Evolutionary conservation across 768 basidiomycete genomes (phyloP), one percentile per base, ranked within the genome.

Genomic region (Lepiota venenata): DNA sequence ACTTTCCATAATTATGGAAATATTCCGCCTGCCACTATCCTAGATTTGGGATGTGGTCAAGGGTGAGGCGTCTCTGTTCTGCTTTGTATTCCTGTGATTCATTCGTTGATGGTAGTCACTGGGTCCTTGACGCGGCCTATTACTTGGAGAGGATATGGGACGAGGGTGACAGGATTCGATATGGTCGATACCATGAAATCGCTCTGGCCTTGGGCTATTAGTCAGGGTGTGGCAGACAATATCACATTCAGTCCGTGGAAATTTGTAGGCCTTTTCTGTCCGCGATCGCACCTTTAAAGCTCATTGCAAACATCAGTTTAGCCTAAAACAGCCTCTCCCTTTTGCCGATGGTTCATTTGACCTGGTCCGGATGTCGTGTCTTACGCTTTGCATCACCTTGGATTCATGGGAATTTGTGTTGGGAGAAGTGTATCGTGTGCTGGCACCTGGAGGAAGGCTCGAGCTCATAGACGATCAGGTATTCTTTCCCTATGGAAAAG

Each of bases 11-110:
- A 77, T 60, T 78, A 78, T 60, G 64, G 73, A 25, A 72, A 73
- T 41, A 63, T 64, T 11, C 73, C 76, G 0, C 84, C 87, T 1
- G 61, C 65, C 0, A 68, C 74, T 35, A 81, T 87, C 32, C 76
- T 91, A 11, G 88, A 91, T 60, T 68, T 91, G 6, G 89, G 89
- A 1, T 90, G 88, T 63, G 88, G 90, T 5, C 61, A 80, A 56
- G 87, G 88, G 69, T 70, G 50, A 52, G 63, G 27, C 27, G 38
- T 14, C n/a, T 55, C 42, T 16, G 12, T 50, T 22, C 22, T 18
- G 12, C 16, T 14, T 5, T 35, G 2, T 3, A 27, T 52, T 8
- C 18, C n/a, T 22, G 42, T 18, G 46, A 27, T 38, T 16, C 49
- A 39, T 39, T 21, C 20, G 16, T 37, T 20, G 57, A n/a, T n/a